Base-by-base conservation (phyloP, 176 grass and related monocot genomes). In the Cenchrus americanus region DNA sequence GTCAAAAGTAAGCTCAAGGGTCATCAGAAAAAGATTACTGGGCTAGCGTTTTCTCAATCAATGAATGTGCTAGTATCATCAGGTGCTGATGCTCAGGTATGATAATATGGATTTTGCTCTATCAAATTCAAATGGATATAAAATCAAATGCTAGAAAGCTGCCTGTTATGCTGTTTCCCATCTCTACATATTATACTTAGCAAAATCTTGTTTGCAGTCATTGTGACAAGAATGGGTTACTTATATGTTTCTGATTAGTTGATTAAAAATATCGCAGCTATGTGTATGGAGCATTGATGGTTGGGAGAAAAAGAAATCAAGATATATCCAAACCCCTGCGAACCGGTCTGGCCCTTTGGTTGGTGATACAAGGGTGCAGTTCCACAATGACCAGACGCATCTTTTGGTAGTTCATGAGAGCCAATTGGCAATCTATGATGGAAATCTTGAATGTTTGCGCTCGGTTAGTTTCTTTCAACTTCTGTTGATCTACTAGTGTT, bases 1-100 rank as follows among this genome's bases (percentile, higher is more conserved):
- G 93, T 95, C 37, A 99, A 99, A 89, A 99, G 87, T 74, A 99
- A 99, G 84, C 89, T 99, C 54, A 99, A 96, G 82, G 93, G 97
- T 23, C 97, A 99, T 87, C 94, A 96, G 79, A 96, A 99, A 83
- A 96, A 90, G 78, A 94, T 99, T 22, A 99, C 93, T 44, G 97
- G 97, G n/a, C 91, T 99, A 49, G 97, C 97, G 66, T 99, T 99
- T 88, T 96, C 97, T 12, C 93, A 99, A 82, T 84, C 81, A 42
- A 81, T 99, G 80, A 96, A 96, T 87, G 91, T 96, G 14, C 89
- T 99, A 55, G 91, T 99, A 69, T 99, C 97, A 47, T 99, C 97
- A 68, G 97, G 97, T 8, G 97, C 97, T 67, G 97, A 99, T 91
- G 93, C 93, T 54, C 97, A 99, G 93, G 97, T 99, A 91, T 68